Evolutionary conservation across 208 protist genomes (phyloP).

Genomic region (Leptomonas seymouri): DNA sequence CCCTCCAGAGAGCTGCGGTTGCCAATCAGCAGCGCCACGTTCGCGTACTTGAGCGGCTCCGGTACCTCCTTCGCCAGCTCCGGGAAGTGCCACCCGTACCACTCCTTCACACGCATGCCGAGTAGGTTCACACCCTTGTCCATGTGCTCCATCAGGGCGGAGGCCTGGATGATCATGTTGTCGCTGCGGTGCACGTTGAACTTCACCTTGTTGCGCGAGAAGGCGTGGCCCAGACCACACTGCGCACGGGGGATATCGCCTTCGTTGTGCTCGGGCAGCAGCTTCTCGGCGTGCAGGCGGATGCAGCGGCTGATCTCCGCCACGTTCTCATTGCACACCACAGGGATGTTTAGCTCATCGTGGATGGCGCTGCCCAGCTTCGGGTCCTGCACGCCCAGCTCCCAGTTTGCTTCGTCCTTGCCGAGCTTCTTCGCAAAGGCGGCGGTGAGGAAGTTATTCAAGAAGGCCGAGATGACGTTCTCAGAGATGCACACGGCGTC

Average conservation of each 20-base stretch:
- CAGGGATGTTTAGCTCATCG: slow-evolving; percentile 82
- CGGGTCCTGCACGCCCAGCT: slow-evolving; percentile 95
- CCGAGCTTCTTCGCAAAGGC: slow-evolving; percentile 94
- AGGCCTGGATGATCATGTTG: slow-evolving; percentile 99
- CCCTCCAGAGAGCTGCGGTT: slow-evolving; percentile 78
- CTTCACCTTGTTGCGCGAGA: slow-evolving; percentile 99
- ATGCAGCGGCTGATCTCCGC: slow-evolving; percentile 95
- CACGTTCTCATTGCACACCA: slow-evolving; percentile 90
- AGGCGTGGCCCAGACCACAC: slow-evolving; percentile 98
- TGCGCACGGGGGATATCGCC: slow-evolving; percentile 97
- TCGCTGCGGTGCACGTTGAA: slow-evolving; percentile 99
- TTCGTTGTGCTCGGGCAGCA: slow-evolving; percentile 93
- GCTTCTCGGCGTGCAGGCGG: slow-evolving; percentile 95
- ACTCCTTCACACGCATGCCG: slow-evolving; percentile 99
- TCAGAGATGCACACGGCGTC: slow-evolving; percentile 98
- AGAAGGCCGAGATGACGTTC: slow-evolving; percentile 89
- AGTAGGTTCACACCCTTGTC: slow-evolving; percentile 99
- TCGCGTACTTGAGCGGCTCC: slow-evolving; percentile 96
- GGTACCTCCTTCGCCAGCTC: slow-evolving; percentile 97
- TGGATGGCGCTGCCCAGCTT: slow-evolving; percentile 96
- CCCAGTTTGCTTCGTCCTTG: slow-evolving; percentile 76
- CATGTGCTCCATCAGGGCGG: slow-evolving; percentile 98
- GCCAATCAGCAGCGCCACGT: slow-evolving; percentile 89
- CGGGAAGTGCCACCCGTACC: slow-evolving; percentile 99
- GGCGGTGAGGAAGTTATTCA: slow-evolving; percentile 95